Evolutionary conservation across 306 rosid genomes (phyloP), one percentile per base, ranked within the genome.

Genomic region (Boehmeria nivea): DNA sequence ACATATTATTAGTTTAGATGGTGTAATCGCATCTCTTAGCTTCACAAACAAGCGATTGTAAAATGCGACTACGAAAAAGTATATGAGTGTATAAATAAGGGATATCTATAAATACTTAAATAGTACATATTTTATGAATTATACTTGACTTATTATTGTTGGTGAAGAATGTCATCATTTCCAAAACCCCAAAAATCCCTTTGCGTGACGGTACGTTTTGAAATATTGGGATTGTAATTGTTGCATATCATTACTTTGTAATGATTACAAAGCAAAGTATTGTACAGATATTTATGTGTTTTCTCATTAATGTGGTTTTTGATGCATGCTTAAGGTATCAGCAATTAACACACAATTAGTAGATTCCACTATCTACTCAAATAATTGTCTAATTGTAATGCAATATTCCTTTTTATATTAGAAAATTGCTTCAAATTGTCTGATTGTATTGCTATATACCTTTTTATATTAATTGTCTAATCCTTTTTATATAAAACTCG

Each of bases 211-310:
- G 64, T 57, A 22, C 47, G 27, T 72, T 64, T 75, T 63, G 38
- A 60, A 60, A 5, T 28, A 65, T 57, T 34, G 45, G 62, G 31
- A 51, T 57, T 43, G 68, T 67, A 45, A 75, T 60, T 79, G 42
- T 70, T 20, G 65, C 68, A 66, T 26, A 72, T 69, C 34, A 69
- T 68, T 66, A 69, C 74, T 59, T 60, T 57, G 69, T 67, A 63
- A 77, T 79, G 71, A 83, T 84, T 61, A 51, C 60, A 33, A 74
- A 37, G 64, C 61, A 54, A 38, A 12, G 33, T 57, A 57, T 21
- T 57, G 11, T 24, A 55, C 7, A 19, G 5, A 38, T 57, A 3
- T 16, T 11, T 27, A 21, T 23, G 13, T 48, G 31, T 18, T 44
- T 12, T 7, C 8, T 18, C 0, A 3, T 18, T 15, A 7, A 2